Evolutionary conservation across 2,329 filamentous ascomycete species (phyloP).

Genomic region (Cordyceps farinosa): DNA sequence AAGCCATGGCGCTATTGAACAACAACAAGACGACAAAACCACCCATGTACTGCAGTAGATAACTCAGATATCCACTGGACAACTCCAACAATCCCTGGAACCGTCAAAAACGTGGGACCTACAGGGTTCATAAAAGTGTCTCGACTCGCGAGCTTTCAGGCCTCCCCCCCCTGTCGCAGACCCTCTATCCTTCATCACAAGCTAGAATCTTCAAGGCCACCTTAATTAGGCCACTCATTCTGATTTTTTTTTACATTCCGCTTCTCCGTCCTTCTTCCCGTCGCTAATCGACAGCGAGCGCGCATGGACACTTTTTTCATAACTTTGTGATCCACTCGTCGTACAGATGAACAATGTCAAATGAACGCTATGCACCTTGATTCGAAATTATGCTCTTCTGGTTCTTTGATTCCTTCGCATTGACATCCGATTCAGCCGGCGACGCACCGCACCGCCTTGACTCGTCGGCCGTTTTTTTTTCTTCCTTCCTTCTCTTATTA

Average conservation of each 20-base stretch:
- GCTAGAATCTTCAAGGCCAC: not conserved
- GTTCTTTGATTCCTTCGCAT: not conserved
- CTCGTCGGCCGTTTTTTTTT: not conserved
- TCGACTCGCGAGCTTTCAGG: not conserved
- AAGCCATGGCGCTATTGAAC: not conserved
- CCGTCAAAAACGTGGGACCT: not conserved
- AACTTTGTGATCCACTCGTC: not conserved
- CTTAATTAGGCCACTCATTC: too few relatives aligned
- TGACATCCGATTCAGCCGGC: not conserved
- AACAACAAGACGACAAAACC: not conserved
- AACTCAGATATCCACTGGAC: too few relatives aligned
- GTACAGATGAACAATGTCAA: not conserved
- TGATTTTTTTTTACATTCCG: not conserved
- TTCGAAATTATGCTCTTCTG: not conserved
- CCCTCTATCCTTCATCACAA: slow-evolving; percentile 1
- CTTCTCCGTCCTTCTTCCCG: not conserved
- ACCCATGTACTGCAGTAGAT: too few relatives aligned
- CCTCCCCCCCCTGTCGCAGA: not conserved
- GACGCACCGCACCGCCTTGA: not conserved
- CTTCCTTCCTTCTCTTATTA: not conserved
- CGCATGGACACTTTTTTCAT: not conserved
- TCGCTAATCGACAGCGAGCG: not conserved
- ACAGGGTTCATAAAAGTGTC: not conserved
- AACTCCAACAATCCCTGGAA: too few relatives aligned
- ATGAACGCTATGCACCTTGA: not conserved